Evolutionary conservation across 192 early-diverging fungal species (phyloP).

Genomic region (Coemansia erecta): DNA sequence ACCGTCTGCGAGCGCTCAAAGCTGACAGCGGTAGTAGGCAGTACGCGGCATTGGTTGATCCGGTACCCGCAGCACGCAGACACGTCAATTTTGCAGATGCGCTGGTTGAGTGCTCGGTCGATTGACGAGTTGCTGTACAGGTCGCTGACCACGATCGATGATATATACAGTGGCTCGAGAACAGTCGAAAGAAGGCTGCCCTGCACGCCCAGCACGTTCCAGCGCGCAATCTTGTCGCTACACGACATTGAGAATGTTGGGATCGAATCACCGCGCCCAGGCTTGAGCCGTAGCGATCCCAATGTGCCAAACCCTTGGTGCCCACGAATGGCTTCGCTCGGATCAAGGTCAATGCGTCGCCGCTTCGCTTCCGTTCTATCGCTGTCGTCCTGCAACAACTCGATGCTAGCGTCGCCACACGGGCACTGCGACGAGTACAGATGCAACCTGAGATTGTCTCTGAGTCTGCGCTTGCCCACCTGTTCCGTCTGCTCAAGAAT

Average conservation of each 20-base stretch:
- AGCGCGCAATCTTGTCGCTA: conserved; percentile 90
- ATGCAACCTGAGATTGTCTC: conserved; percentile 10
- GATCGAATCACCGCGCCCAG: conserved; percentile 47
- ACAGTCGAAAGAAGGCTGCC: conserved; percentile 67
- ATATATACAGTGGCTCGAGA: conserved; percentile 67
- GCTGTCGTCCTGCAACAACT: conserved; percentile 2
- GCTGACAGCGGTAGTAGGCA: conserved; percentile 7
- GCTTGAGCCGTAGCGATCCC: conserved; percentile 32
- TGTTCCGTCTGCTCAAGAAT: background rate
- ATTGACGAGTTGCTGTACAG: conserved; percentile 62
- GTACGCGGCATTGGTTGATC: conserved; percentile 12
- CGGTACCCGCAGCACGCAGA: conserved; percentile 15
- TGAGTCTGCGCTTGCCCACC: background rate
- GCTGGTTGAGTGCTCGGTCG: conserved; percentile 62
- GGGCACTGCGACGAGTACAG: conserved; percentile 46
- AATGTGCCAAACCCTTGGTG: conserved; percentile 8
- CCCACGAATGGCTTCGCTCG: conserved; percentile 11
- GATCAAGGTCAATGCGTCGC: background rate
- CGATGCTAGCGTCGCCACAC: conserved; percentile 38
- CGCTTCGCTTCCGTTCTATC: background rate
- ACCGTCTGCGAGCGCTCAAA: conserved; percentile 36
- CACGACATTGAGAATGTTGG: conserved; percentile 53
- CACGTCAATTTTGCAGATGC: conserved; percentile 24
- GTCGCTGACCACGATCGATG: conserved; percentile 65
- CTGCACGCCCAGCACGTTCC: conserved; percentile 79